A percentile compares a stretch with the other conserved stretches of the same genome.
These are phyloP conservation scores for sorghum (Sorghum bicolor) DNA, from an alignment of 176 grass and related monocot genomes.

Conservation along the genomic window DNA sequence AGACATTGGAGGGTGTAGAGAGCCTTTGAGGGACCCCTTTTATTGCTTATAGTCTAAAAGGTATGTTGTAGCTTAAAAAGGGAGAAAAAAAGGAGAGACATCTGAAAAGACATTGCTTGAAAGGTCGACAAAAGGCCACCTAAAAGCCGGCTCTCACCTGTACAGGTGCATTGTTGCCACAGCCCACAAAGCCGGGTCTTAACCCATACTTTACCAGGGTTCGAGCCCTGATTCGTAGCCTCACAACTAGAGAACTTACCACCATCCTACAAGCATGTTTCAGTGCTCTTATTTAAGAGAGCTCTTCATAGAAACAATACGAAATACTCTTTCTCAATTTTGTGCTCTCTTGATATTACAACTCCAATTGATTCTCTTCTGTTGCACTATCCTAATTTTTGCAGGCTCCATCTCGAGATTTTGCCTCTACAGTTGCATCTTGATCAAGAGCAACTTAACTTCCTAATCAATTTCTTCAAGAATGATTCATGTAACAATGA, in stretches of 20 bases:
- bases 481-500: slow-evolving; percentile 49
- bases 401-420: slow-evolving; percentile 80
- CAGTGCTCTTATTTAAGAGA: not conserved
- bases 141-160: not conserved
- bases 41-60: not conserved
- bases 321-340: slow-evolving; percentile 3
- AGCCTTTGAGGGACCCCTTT: not conserved
- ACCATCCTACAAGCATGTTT: not conserved
- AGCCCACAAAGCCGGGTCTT: not conserved
- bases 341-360: not conserved
- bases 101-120: not conserved
- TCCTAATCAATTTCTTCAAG: slow-evolving; percentile 73
- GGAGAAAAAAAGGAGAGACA: not conserved
- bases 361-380: slow-evolving; percentile 6
- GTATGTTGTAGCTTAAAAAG: not conserved
- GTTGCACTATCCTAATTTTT: slow-evolving; percentile 32
- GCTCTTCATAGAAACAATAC: not conserved
- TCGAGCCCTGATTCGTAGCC: not conserved
- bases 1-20: not conserved
- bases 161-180: not conserved
- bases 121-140: not conserved
- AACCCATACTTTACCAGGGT: not conserved
- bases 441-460: slow-evolving; percentile 94
- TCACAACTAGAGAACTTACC: not conserved
- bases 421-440: slow-evolving; percentile 90